phyloP scores from a whole-genome alignment of 176 grass and related monocot genomes.

The Oryza coarctata region DNA sequence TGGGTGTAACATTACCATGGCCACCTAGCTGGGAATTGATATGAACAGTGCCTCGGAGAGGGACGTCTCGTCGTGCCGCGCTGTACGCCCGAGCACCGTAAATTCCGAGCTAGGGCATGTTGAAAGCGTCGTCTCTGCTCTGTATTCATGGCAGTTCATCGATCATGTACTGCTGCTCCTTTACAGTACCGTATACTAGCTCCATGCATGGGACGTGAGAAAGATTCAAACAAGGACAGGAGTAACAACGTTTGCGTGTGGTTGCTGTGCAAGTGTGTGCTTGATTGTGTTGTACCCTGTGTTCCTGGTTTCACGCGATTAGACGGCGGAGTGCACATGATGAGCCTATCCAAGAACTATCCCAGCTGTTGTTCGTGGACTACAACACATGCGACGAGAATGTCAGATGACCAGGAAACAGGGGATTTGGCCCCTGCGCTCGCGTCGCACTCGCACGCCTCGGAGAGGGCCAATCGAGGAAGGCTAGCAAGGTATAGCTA shows the following conservation, averaged over 20 bases:
- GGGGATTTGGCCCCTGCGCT: background rate
- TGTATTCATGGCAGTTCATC: background rate
- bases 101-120: background rate
- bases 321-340: background rate
- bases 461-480: background rate
- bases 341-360: background rate
- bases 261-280: background rate
- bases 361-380: too few species aligned
- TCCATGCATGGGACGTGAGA: background rate
- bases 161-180: background rate
- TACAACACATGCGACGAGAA: background rate
- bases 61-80: background rate
- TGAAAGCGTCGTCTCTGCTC: too few species aligned
- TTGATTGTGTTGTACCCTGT: background rate
- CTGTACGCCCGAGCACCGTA: background rate
- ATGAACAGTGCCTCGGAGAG: conserved; percentile 20
- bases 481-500: too few species aligned
- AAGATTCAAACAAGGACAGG: background rate
- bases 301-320: conserved; percentile 32
- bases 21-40: background rate
- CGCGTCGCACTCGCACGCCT: background rate
- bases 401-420: background rate
- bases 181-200: background rate
- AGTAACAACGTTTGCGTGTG: background rate
- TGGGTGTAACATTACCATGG: background rate